These are phyloP conservation scores for Yarrowia deformans DNA, from an alignment of 805 yeast species.

Conservation along the genomic window DNA sequence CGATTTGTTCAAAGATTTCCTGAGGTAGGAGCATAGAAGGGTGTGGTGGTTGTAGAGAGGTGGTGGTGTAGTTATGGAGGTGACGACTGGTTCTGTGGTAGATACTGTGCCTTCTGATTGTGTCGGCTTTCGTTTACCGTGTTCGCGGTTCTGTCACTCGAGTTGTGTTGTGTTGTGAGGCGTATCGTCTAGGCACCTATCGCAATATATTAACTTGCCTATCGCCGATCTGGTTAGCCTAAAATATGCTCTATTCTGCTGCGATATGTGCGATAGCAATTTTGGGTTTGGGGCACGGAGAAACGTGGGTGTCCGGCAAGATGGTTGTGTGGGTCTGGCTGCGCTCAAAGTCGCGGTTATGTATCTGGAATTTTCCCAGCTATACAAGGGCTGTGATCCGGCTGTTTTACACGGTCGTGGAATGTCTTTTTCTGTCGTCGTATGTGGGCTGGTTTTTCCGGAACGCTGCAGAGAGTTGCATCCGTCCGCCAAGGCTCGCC, in stretches of 20 bases:
- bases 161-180: neutral
- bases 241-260: slow-evolving; percentile 27
- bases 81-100: too few species aligned
- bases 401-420: neutral
- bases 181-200: too few species aligned
- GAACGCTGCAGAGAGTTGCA: neutral
- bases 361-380: neutral
- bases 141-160: too few species aligned
- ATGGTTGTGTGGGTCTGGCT: neutral
- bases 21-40: slow-evolving; percentile 13
- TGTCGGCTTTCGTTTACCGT: neutral
- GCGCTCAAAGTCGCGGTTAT: neutral
- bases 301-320: too few species aligned
- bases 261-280: slow-evolving; percentile 19
- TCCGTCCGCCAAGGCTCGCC: too few species aligned
- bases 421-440: neutral
- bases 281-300: neutral
- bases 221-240: slow-evolving; percentile 35
- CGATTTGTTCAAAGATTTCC: slow-evolving; percentile 36
- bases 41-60: neutral
- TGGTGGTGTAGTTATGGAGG: neutral
- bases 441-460: neutral
- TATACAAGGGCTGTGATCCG: neutral
- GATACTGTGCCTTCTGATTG: neutral
- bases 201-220: slow-evolving; percentile 24